Evolutionary conservation across 306 rosid species (phyloP), one percentile per base, ranked within the genome.

Genomic region (Malus sieversii): DNA sequence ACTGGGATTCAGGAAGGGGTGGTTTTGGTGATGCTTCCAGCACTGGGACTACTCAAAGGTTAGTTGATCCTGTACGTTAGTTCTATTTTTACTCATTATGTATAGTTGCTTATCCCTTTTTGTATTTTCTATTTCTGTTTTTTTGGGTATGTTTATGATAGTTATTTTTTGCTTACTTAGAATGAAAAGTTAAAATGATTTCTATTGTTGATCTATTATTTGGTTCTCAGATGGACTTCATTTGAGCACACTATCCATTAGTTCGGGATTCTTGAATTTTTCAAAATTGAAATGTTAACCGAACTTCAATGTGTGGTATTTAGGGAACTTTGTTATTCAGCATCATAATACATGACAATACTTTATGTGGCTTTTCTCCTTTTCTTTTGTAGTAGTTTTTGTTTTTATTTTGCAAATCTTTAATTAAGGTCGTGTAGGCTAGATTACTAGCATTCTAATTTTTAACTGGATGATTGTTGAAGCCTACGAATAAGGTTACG

Each of bases 1-100:
- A 85, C 40, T 81, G 88, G 83, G 91, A 85, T 71, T 66, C 91
- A 14, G 82, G 69, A 32, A 84, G 86, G 44, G 87, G 83, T 78
- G 88, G 83, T 40, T 82, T 66, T 77, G 84, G 81, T 20, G 89
- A 87, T 63, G 67, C 84, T 60, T 81, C 82, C 44, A 71, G 72
- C 58, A 57, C 81, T 44, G 87, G 87, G 66, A 72, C 55, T 35
- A 51, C 75, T 35, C 89, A 81, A 79, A 87, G 91, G 91, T 87
- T 76, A 73, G 87, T 63, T 61, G 22, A 58, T 71, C 60, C 27
- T 29, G 22, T 22, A 40, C 15, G 15, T 29, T 64, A 16, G 14
- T 71, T 53, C 3, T 48, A 20, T 42, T 30, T 62, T 61, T 23
- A 4, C 3, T 22, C 35, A 20, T 44, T n/a, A 4, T 13, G 13